Evolutionary conservation across 1,139 yeast genomes (phyloP).

Genomic region (Geotrichum reessii): DNA sequence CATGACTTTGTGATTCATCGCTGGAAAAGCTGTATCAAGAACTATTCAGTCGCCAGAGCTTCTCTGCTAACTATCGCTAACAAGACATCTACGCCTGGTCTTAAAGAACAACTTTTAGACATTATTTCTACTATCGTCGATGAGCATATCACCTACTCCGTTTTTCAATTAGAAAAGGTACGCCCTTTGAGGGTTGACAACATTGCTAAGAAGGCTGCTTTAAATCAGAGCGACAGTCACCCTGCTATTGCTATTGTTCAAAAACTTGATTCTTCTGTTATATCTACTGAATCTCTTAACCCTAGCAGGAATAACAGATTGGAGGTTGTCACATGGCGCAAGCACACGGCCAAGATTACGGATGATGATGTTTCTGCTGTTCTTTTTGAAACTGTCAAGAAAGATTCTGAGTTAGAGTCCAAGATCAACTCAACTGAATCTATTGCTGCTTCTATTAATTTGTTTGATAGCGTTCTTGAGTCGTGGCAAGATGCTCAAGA

Average conservation of each 20-base stretch:
- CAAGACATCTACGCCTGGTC: constrained; percentile 12
- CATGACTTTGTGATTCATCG: constrained; percentile 52
- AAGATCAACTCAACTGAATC: constrained; percentile 24
- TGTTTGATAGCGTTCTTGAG: constrained; percentile 44
- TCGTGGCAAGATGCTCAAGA: constrained; percentile 55
- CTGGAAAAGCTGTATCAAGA: constrained; percentile 50
- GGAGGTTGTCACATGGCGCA: constrained; percentile 60
- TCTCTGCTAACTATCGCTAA: constrained; percentile 39
- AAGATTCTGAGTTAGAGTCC: constrained; percentile 27
- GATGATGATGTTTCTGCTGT: constrained; percentile 70
- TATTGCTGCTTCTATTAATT: constrained; percentile 25
- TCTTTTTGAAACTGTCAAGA: constrained; percentile 36
- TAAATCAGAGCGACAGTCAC: constrained; percentile 14
- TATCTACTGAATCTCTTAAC: constrained; percentile 23
- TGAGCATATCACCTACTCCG: constrained; percentile 58
- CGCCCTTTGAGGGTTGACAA: constrained; percentile 32
- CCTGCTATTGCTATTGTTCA: constrained; percentile 21
- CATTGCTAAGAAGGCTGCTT: constrained; percentile 28
- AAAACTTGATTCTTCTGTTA: constrained; percentile 22
- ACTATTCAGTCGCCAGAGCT: constrained; percentile 58
- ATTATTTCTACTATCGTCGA: constrained; percentile 58
- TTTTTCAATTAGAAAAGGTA: constrained; percentile 39
- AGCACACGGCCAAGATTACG: constrained; percentile 59
- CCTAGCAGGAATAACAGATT: constrained; percentile 18
- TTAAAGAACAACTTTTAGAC: constrained; percentile 49